Conservation (phyloP, 1,284 basidiomycete genomes). For the Chondrostereum purpureum region DNA sequence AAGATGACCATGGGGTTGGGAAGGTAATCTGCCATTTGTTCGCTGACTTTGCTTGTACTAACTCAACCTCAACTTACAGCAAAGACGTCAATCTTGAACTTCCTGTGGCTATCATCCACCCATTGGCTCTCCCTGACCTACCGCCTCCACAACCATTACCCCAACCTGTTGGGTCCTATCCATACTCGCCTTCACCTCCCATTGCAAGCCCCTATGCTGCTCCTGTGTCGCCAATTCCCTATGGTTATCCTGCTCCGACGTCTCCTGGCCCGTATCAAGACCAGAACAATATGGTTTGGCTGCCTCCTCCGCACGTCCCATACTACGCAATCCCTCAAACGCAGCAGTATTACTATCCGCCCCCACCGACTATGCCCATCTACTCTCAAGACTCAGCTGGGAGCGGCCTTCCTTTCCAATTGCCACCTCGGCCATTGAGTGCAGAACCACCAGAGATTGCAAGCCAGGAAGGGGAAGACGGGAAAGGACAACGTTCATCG, state of each 20-base stretch:
- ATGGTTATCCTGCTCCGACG: neutral
- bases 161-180: constrained; percentile 11
- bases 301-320: constrained; percentile 1
- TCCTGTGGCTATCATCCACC: constrained; percentile 60
- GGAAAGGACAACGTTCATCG: constrained; percentile 54
- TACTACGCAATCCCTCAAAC: constrained; percentile 15
- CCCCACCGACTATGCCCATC: too few species aligned
- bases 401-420: constrained; percentile 23
- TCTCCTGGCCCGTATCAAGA: constrained; percentile 7
- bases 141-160: constrained; percentile 21
- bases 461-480: constrained; percentile 38
- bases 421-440: constrained; percentile 24
- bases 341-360: constrained; percentile 28
- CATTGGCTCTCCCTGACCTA: constrained; percentile 41
- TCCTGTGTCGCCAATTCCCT: constrained; percentile 15
- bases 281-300: constrained; percentile 9
- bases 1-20: constrained; percentile 59
- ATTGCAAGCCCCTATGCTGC: constrained; percentile 12
- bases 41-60: constrained; percentile 10
- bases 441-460: constrained; percentile 18
- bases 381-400: too few species aligned
- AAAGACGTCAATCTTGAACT: constrained; percentile 62
- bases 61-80: constrained; percentile 33
- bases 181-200: constrained; percentile 1
- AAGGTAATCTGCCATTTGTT: constrained; percentile 34